Evolutionary conservation across 208 protist species (phyloP).

Genomic region (Acanthamoeba sp.): DNA sequence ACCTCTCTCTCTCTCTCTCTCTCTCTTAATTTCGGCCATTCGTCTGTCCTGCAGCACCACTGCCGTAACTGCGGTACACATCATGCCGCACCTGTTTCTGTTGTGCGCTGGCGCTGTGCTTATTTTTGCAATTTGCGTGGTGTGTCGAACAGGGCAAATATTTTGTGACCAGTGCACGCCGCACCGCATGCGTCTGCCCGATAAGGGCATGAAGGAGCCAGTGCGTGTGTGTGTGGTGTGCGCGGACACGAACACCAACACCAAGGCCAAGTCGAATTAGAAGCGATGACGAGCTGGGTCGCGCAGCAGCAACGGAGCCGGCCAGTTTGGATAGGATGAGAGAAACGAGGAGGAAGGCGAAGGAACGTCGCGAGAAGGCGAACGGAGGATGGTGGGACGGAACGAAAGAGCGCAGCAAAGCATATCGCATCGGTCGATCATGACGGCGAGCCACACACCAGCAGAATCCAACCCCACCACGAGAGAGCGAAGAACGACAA

Average conservation of each 20-base stretch:
- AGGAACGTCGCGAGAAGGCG: not conserved
- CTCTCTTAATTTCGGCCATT: not conserved
- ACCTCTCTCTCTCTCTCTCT: not conserved
- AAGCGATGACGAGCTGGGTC: not conserved
- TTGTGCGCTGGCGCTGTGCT: not conserved
- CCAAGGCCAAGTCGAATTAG: slow-evolving; percentile 56
- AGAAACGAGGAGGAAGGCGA: not conserved
- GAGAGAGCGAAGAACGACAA: not conserved
- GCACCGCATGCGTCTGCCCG: slow-evolving; percentile 56
- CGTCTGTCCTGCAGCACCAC: not conserved
- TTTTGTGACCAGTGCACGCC: slow-evolving; percentile 71
- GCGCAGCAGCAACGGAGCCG: not conserved
- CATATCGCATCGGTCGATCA: not conserved
- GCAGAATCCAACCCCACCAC: not conserved
- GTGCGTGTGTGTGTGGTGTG: slow-evolving; percentile 66
- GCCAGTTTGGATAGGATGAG: too few relatives aligned
- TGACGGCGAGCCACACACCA: not conserved
- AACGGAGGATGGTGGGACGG: not conserved
- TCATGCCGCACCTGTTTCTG: not conserved
- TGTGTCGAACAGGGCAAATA: slow-evolving; percentile 33
- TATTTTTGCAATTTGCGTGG: not conserved
- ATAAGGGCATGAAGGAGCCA: slow-evolving; percentile 70
- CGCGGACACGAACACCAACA: slow-evolving; percentile 53
- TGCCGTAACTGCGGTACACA: slow-evolving; percentile 55
- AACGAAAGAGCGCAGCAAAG: not conserved